Conservation (phyloP, 148 eudicot species). For the Tetragonia tetragonoides region DNA sequence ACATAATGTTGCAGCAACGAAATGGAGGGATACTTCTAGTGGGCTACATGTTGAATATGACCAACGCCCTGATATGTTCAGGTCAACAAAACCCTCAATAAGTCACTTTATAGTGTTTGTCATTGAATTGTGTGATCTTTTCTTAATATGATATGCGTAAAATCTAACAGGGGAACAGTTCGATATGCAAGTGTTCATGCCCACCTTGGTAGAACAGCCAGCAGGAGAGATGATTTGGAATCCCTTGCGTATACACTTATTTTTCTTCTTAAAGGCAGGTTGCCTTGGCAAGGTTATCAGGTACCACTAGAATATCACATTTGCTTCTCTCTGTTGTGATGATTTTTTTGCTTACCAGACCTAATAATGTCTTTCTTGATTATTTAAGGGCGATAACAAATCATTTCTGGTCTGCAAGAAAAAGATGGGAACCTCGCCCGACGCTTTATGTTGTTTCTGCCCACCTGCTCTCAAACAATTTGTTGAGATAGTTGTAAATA, state of each 20-base stretch:
- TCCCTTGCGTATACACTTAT: constrained; percentile 89
- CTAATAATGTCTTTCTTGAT: constrained; percentile 2
- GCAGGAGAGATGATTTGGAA: constrained; percentile 91
- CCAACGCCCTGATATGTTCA: constrained; percentile 93
- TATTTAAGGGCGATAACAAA: constrained; percentile 76
- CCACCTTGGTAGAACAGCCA: constrained; percentile 91
- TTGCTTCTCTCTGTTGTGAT: background rate
- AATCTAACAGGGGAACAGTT: constrained; percentile 63
- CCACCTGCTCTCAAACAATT: constrained; percentile 70
- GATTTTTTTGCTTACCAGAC: background rate
- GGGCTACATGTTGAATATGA: constrained; percentile 82
- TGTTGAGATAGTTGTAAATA: constrained; percentile 73
- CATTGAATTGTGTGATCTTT: constrained; percentile 10
- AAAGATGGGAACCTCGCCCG: constrained; percentile 90
- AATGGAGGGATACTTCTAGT: constrained; percentile 71
- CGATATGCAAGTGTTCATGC: constrained; percentile 97
- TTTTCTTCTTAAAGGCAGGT: constrained; percentile 81
- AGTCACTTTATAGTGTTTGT: constrained; percentile 1
- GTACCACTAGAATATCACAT: constrained; percentile 24
- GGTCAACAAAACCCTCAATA: constrained; percentile 32
- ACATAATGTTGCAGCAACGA: constrained; percentile 59
- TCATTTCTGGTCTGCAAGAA: constrained; percentile 90
- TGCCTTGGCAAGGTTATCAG: constrained; percentile 98
- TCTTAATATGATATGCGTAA: background rate
- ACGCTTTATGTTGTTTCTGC: constrained; percentile 69